Evolutionary conservation across 2,329 filamentous ascomycete species (phyloP).

Genomic region (Colletotrichum theobromicola): DNA sequence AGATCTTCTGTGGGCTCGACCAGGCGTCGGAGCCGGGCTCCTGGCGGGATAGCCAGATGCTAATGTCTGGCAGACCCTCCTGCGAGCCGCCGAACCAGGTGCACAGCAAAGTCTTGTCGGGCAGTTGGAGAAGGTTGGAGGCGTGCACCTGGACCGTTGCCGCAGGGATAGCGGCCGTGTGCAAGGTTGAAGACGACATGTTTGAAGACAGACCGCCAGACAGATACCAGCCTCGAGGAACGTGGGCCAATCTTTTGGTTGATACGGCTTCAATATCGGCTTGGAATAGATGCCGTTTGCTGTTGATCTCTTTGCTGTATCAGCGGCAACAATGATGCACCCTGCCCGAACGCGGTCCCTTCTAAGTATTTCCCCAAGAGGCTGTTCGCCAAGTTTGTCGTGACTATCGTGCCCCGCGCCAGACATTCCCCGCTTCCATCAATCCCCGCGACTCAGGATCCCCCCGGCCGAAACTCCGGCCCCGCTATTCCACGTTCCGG

Average conservation of each 20-base stretch:
- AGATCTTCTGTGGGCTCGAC: conserved; percentile 38
- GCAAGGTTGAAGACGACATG: background rate
- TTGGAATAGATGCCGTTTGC: background rate
- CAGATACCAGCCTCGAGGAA: fast-evolving
- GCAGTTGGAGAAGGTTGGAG: conserved; percentile 46
- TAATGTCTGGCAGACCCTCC: conserved; percentile 49
- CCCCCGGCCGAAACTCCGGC: conserved; percentile 1
- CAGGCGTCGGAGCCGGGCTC: conserved; percentile 32
- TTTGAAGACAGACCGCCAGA: background rate
- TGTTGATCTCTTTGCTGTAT: background rate
- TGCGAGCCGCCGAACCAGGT: conserved; percentile 51
- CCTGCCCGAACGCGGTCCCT: background rate
- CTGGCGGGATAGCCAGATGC: conserved; percentile 45
- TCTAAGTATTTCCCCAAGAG: background rate
- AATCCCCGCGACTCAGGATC: background rate
- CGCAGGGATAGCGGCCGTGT: conserved; percentile 34
- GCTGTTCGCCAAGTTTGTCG: background rate
- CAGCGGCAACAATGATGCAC: background rate
- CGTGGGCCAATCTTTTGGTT: background rate
- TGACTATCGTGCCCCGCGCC: background rate
- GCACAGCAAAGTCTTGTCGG: conserved; percentile 44
- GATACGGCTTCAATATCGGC: background rate
- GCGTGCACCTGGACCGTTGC: conserved; percentile 48
- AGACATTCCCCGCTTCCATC: background rate
- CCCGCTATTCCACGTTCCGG: background rate